Evolutionary conservation across 2,329 filamentous ascomycete genomes (phyloP), one percentile per base, ranked within the genome.

Genomic region (Fusarium sublunatum): DNA sequence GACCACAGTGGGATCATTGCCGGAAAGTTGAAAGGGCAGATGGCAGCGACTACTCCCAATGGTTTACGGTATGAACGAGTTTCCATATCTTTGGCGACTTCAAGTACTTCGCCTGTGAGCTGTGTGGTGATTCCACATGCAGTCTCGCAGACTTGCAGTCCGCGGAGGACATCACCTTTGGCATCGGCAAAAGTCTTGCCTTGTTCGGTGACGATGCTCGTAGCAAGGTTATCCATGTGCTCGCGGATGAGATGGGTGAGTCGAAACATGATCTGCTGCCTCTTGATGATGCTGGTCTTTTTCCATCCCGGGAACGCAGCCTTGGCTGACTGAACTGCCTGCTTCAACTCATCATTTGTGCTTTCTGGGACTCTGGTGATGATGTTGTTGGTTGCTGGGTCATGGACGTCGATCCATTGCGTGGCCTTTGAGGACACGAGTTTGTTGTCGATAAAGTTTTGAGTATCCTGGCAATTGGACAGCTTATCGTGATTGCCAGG

Each of bases 1-100:
- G 85, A 91, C 91, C 91, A 93, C 22, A 93, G 81, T 1, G 91
- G 91, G 72, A 93, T 93, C 91, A 93, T 93, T 61, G 91, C 91
- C 24, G 91, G 90, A 77, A 93, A 93, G 80, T 93, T 92, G 74
- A 92, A 92, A 1, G 90, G 90, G 78, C 90, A 92, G 56, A 92
- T 92, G 19, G 90, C 88, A 34, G 89, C 89, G 31, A 90, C 87
- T n/a, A 92, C 86, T 36, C 90, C 90, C 67, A 92, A 77, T 53
- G 90, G 88, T 79, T 92, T 89, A 65, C 84, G 83, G 74, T 92
- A 92, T 46, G 84, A 88, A 68, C 89, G 81, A n/a, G 90, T 93
- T 78, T 92, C 90, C 90, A 93, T 92, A 71, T 92, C 90, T 80
- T 90, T 91, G n/a, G 89, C 85, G 4, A 93, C 90, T 78, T 92